phyloP scores from a whole-genome alignment of 2,329 filamentous ascomycete genomes.

The Pyrenophora graminea region DNA sequence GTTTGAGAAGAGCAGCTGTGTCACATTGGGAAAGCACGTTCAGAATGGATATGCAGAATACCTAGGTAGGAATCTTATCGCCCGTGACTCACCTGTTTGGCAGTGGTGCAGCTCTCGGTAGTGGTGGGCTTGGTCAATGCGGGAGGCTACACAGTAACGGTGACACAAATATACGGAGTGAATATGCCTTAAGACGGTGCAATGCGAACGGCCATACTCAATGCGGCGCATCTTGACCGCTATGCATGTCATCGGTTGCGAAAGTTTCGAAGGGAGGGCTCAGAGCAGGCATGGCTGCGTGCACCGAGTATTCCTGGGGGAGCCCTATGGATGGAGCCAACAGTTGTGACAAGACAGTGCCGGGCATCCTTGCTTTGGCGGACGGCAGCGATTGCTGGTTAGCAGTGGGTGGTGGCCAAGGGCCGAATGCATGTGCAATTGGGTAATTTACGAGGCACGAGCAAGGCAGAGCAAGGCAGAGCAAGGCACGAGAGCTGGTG shows the following conservation, averaged over 20 bases:
- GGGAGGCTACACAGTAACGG: slow-evolving; percentile 9
- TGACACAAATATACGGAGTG: background rate
- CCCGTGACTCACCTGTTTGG: too few relatives aligned
- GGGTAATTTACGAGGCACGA: background rate
- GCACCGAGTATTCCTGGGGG: slow-evolving; percentile 28
- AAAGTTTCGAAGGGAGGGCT: slow-evolving; percentile 13
- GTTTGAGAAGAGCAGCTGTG: too few relatives aligned
- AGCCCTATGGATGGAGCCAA: slow-evolving; percentile 3
- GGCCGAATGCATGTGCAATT: background rate
- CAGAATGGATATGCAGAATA: too few relatives aligned
- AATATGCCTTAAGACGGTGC: slow-evolving; percentile 2
- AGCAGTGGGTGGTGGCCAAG: slow-evolving; percentile 5
- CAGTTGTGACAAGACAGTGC: slow-evolving; percentile 4
- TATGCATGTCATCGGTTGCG: slow-evolving; percentile 38
- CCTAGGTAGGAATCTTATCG: too few relatives aligned
- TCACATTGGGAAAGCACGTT: too few relatives aligned
- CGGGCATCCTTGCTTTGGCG: slow-evolving; percentile 15
- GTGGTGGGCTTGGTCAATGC: slow-evolving; percentile 6
- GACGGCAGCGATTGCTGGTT: slow-evolving; percentile 4
- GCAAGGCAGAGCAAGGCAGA: slow-evolving; percentile 1
- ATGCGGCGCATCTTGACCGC: slow-evolving; percentile 1
- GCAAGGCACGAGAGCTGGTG: slow-evolving; percentile 6
- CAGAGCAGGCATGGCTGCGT: slow-evolving; percentile 28
- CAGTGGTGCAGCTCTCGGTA: background rate
- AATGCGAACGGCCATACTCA: slow-evolving; percentile 11